These are phyloP conservation scores for Cladobotryum mycophilum DNA, from an alignment of 2,329 filamentous ascomycete species.

Conservation along the genomic window DNA sequence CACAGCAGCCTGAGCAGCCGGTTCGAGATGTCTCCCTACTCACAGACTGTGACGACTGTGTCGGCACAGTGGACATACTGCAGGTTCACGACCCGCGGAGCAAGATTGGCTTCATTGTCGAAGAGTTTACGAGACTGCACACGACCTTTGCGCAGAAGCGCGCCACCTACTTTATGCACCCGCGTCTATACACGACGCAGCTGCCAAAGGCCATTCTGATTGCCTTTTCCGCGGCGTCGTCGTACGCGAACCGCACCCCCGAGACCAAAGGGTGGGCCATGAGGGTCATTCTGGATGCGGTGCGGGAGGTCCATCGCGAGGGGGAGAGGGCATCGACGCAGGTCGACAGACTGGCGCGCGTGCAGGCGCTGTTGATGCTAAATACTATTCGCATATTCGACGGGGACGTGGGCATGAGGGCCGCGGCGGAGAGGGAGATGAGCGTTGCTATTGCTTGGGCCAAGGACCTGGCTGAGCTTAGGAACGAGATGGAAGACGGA, in stretches of 20 bases:
- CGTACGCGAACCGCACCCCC: slow-evolving; percentile 32
- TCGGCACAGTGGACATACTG: slow-evolving; percentile 24
- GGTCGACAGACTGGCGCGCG: slow-evolving; percentile 35
- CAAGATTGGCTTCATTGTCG: slow-evolving; percentile 30
- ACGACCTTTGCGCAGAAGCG: slow-evolving; percentile 29
- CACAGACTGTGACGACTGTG: slow-evolving; percentile 13
- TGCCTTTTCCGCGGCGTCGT: slow-evolving; percentile 33
- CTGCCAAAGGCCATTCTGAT: slow-evolving; percentile 35
- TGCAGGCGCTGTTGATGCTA: slow-evolving; percentile 37
- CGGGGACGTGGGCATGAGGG: slow-evolving; percentile 34
- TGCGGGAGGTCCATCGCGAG: slow-evolving; percentile 30
- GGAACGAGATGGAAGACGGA: slow-evolving; percentile 28
- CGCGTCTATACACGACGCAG: slow-evolving; percentile 33
- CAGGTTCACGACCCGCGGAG: slow-evolving; percentile 31
- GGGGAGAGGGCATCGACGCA: slow-evolving; percentile 26
- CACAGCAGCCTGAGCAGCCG: slow-evolving; percentile 13
- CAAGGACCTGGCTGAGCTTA: slow-evolving; percentile 26
- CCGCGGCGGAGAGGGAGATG: slow-evolving; percentile 36
- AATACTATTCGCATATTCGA: slow-evolving; percentile 39
- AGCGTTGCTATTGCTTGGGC: slow-evolving; percentile 31
- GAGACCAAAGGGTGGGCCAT: slow-evolving; percentile 35
- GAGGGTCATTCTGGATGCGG: slow-evolving; percentile 32
- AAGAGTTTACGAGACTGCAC: slow-evolving; percentile 27
- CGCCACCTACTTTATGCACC: slow-evolving; percentile 37
- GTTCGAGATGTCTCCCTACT: slow-evolving; percentile 27